phyloP scores from a whole-genome alignment of 179 eudicot species.

The Beta corolliflora region DNA sequence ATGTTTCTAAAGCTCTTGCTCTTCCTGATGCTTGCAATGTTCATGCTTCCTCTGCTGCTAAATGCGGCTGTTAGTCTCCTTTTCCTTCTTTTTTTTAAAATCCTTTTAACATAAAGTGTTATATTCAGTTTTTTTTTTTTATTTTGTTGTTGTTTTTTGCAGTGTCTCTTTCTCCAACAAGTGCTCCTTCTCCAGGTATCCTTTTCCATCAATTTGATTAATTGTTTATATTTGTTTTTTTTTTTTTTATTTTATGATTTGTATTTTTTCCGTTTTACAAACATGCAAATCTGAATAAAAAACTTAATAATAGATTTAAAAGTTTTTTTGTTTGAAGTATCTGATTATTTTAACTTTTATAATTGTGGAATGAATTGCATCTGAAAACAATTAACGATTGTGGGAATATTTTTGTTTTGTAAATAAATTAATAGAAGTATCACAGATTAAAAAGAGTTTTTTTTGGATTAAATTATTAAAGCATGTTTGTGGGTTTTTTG shows the following conservation, averaged over 20 bases:
- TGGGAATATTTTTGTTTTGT: no score
- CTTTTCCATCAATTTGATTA: neutral
- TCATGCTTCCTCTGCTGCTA: conserved; percentile 53
- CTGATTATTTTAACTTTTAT: no score
- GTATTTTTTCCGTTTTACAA: neutral
- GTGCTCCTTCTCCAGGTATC: conserved; percentile 64
- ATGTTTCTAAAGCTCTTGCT: conserved; percentile 58
- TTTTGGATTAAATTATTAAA: no score
- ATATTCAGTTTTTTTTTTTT: neutral
- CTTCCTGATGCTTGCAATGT: conserved; percentile 68
- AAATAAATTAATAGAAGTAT: no score
- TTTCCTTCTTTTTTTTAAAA: neutral
- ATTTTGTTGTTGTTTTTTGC: conserved; percentile 18
- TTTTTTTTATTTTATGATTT: neutral
- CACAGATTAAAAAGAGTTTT: no score
- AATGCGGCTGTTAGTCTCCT: conserved; percentile 59
- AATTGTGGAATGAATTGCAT: no score
- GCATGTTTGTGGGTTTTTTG: no score
- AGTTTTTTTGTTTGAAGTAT: neutral
- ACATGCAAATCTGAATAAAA: no score
- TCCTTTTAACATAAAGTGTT: neutral
- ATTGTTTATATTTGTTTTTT: neutral
- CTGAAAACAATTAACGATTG: no score
- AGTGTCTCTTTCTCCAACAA: conserved; percentile 47
- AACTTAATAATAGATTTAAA: neutral